A percentile compares a stretch with the other conserved stretches of the same genome.
phyloP scores from a whole-genome alignment of 495 filamentous ascomycete genomes.

The Daldinia bambusicola region DNA sequence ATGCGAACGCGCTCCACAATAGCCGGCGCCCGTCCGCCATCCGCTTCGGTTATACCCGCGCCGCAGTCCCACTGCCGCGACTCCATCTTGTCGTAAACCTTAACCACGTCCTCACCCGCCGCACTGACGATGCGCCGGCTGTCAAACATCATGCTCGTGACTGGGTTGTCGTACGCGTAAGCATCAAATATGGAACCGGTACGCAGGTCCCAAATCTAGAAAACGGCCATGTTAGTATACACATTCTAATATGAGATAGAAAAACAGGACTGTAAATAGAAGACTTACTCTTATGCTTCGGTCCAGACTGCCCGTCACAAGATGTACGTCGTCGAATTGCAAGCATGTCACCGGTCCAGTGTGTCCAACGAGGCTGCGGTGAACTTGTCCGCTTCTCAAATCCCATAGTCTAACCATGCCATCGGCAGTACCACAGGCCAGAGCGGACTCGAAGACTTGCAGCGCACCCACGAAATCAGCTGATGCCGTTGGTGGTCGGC shows the following conservation, averaged over 20 bases:
- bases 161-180: slow-evolving; percentile 91
- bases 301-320: slow-evolving; percentile 94
- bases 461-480: slow-evolving; percentile 95
- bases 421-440: slow-evolving; percentile 98
- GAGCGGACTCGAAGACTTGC: slow-evolving; percentile 95
- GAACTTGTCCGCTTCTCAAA: slow-evolving; percentile 93
- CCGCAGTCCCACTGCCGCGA: slow-evolving; percentile 98
- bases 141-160: slow-evolving; percentile 99
- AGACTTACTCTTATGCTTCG: slow-evolving; percentile 90
- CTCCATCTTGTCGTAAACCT: slow-evolving; percentile 98
- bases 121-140: slow-evolving; percentile 88
- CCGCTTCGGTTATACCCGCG: slow-evolving; percentile 73
- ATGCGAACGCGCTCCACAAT: slow-evolving; percentile 90
- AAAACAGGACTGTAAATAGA: background rate
- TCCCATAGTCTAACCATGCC: slow-evolving; percentile 99
- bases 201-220: slow-evolving; percentile 97
- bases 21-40: slow-evolving; percentile 67
- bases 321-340: slow-evolving; percentile 95
- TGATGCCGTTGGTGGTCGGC: slow-evolving; percentile 66
- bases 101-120: slow-evolving; percentile 90
- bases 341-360: slow-evolving; percentile 95
- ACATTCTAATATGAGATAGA: background rate
- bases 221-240: slow-evolving; percentile 15
- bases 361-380: slow-evolving; percentile 94
- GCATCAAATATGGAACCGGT: slow-evolving; percentile 96